Base-by-base conservation (phyloP, 805 yeast genomes). In the Saccharomycopsis fibuligera region DNA sequence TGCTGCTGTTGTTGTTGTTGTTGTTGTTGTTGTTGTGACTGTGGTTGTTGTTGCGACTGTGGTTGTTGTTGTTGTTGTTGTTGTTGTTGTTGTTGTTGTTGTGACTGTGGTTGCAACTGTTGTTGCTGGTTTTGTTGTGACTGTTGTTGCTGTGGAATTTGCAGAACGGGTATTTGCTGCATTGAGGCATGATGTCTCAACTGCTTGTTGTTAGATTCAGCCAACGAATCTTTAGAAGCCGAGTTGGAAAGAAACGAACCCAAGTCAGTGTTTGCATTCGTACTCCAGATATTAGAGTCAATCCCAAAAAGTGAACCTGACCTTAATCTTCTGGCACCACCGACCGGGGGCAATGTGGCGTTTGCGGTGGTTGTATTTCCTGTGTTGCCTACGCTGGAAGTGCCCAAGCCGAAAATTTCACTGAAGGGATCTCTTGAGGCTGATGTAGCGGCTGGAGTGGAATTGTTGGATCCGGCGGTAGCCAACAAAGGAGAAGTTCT, bases 231-330 rank as follows among this genome's bases (percentile, higher is more conserved):
- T 51, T 54, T 54, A 44, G 36, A 40, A 38, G 42, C 29, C 21
- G 38, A 52, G 35, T 50, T 54, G 21, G 57, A 54, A 6, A 53
- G 45, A 27, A 33, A 47, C 40, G 51, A 31, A 48, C 48, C 37
- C 47, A 48, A 19, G 55, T 55, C 38, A 58, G 59, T n/a, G 61
- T 49, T 33, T 50, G 50, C 27, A 40, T 44, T 17, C 56, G 74
- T 80, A 53, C 76, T 75, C 86, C 86, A 80, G 47, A 80, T 79
- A 54, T 75, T 67, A 38, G 70, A 67, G 37, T 63, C 67, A n/a
- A 63, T 36, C 1, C 65, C 66, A 35, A 63, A 69, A 41, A 79
- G 63, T 1, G 83, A 77, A 3, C 81, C 79, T 0, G 83, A 78
- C 47, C 86, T 70, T 54, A 75, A 63, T 54, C 85, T 64, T 29